A percentile compares a stretch with the other conserved stretches of the same genome.
Conservation (phyloP, 2,329 filamentous ascomycete genomes). For the Diaporthe citrichinensis region DNA sequence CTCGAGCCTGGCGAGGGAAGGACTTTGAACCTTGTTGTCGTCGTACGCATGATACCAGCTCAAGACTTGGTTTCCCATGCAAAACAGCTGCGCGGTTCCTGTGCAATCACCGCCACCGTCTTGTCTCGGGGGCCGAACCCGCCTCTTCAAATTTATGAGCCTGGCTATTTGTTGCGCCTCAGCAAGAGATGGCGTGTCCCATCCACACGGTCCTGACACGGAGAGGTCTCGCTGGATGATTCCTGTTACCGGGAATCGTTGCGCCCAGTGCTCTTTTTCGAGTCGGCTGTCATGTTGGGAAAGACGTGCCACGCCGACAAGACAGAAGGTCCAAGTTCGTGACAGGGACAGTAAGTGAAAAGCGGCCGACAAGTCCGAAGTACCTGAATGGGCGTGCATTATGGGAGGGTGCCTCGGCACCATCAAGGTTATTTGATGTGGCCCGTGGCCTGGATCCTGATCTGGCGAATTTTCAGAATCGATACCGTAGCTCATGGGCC, state of each 20-base stretch:
- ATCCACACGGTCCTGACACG: background rate
- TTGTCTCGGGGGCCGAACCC: background rate
- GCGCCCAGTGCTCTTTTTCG: background rate
- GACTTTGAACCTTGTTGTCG: background rate
- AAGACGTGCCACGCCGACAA: background rate
- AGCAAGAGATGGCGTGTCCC: background rate
- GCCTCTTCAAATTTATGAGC: background rate
- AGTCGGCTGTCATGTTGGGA: background rate
- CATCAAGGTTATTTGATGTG: background rate
- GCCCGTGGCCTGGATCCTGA: background rate
- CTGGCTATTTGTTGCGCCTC: background rate
- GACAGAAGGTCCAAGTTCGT: background rate
- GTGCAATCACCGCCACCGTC: background rate
- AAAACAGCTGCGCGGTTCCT: background rate
- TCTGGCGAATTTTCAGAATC: background rate
- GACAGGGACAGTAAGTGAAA: background rate
- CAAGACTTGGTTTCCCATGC: background rate
- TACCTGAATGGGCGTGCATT: background rate
- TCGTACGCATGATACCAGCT: background rate
- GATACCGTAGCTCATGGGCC: background rate
- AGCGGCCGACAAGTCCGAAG: background rate
- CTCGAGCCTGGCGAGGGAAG: background rate
- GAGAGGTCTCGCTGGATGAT: background rate
- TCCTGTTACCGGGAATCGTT: background rate
- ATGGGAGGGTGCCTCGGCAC: background rate